Percentiles rank a stretch among this genome's conserved stretches.
Evolutionary conservation across 2,329 filamentous ascomycete species (phyloP).

Genomic region (Cladosporium sp.): DNA sequence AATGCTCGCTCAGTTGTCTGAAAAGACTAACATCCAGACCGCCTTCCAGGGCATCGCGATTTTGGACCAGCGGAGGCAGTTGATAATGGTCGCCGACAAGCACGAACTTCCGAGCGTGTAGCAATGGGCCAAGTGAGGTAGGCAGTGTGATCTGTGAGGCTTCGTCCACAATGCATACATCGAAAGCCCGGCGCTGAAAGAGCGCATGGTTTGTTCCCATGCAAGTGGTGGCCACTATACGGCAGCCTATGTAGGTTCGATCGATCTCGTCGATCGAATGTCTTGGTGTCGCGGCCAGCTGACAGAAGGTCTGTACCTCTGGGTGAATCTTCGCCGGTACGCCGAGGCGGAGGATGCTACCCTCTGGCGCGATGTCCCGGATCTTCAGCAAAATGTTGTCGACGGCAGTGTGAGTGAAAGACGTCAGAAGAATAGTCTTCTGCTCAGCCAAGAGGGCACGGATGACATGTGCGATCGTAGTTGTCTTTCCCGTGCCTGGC

Average conservation of each 20-base stretch:
- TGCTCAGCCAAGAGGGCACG: conserved; percentile 79
- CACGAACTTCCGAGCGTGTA: conserved; percentile 87
- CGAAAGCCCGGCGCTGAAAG: conserved; percentile 83
- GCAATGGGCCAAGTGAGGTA: conserved; percentile 87
- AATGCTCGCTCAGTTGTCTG: conserved; percentile 82
- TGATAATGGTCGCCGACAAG: conserved; percentile 96
- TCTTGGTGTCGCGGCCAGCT: conserved; percentile 67
- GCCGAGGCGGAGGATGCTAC: conserved; percentile 78
- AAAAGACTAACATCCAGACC: conserved; percentile 91
- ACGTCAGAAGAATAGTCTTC: conserved; percentile 88
- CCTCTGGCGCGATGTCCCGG: conserved; percentile 47
- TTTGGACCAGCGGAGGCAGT: conserved; percentile 86
- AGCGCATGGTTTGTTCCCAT: conserved; percentile 83
- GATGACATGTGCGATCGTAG: conserved; percentile 96
- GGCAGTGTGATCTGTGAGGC: conserved; percentile 95
- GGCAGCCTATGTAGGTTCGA: conserved; percentile 74
- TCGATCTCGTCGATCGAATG: conserved; percentile 76
- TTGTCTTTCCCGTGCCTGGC: conserved; percentile 97
- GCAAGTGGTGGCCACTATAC: conserved; percentile 91
- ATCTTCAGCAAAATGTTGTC: conserved; percentile 97
- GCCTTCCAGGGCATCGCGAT: conserved; percentile 76
- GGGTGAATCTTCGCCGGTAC: conserved; percentile 79
- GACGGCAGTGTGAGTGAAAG: conserved; percentile 94
- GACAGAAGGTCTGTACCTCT: conserved; percentile 79
- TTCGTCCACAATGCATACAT: conserved; percentile 98